Conservation (phyloP, 768 basidiomycete species). For the Phylloporus sp. region DNA sequence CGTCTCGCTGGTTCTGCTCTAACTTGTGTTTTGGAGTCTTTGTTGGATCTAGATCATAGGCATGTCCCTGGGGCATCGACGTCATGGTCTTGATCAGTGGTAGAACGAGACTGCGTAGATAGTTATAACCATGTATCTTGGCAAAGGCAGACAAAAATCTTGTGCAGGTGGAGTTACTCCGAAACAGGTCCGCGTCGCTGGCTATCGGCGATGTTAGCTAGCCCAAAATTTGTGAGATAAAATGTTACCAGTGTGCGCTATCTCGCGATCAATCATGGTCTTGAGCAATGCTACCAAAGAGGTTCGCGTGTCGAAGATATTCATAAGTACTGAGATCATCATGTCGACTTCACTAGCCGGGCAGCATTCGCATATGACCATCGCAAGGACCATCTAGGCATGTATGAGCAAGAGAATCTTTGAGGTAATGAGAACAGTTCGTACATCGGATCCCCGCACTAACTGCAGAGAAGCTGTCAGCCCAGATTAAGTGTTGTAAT, state of each 20-base stretch:
- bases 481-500: background rate
- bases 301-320: slow-evolving; percentile 77
- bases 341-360: slow-evolving; percentile 76
- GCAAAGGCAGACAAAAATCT: slow-evolving; percentile 84
- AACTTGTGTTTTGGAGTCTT: slow-evolving; percentile 57
- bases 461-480: slow-evolving; percentile 41
- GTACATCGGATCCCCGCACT: slow-evolving; percentile 70
- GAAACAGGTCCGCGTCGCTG: slow-evolving; percentile 77
- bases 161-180: slow-evolving; percentile 85
- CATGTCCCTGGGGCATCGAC: slow-evolving; percentile 65
- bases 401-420: slow-evolving; percentile 7
- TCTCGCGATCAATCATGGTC: slow-evolving; percentile 81
- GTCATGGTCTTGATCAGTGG: slow-evolving; percentile 76
- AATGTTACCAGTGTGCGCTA: slow-evolving; percentile 64
- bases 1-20: slow-evolving; percentile 62
- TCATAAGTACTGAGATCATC: slow-evolving; percentile 81
- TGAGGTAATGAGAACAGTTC: slow-evolving; percentile 18
- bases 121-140: slow-evolving; percentile 87
- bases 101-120: slow-evolving; percentile 73
- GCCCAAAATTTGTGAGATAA: background rate
- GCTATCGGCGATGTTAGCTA: slow-evolving; percentile 40
- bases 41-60: slow-evolving; percentile 75
- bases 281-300: slow-evolving; percentile 73
- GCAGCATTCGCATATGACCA: slow-evolving; percentile 87
- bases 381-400: slow-evolving; percentile 64